phyloP scores from a whole-genome alignment of 441 rosid species.

The Pelargonium myrrhifolium region DNA sequence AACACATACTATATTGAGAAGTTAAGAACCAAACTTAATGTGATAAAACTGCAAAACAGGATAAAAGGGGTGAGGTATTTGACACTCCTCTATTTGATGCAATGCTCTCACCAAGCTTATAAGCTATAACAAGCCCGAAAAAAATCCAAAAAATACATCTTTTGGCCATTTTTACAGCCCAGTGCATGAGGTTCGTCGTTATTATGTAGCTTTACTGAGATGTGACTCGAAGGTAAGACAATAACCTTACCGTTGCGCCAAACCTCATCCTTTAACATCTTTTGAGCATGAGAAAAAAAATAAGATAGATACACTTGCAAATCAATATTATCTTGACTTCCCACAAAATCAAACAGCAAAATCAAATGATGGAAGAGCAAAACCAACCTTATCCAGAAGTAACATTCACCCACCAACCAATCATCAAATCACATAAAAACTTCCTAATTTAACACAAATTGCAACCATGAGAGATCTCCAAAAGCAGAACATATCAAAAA shows the following conservation, averaged over 20 bases:
- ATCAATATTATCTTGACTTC: no score
- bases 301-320: no score
- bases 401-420: constrained; percentile 1
- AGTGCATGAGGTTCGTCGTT: no score
- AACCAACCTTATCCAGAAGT: not conserved
- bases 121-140: not conserved
- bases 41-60: not conserved
- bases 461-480: not conserved
- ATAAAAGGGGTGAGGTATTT: no score
- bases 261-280: no score
- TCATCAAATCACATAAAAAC: not conserved
- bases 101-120: not conserved
- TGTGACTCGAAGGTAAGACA: no score
- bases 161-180: no score
- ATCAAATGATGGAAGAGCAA: no score
- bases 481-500: not conserved
- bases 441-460: not conserved
- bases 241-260: no score
- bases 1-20: not conserved
- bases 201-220: no score
- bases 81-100: no score
- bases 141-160: not conserved
- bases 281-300: not conserved
- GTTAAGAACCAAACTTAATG: not conserved
- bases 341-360: no score